These are phyloP conservation scores for Trypanosoma mega DNA, from an alignment of 208 protist genomes.

Conservation along the genomic window DNA sequence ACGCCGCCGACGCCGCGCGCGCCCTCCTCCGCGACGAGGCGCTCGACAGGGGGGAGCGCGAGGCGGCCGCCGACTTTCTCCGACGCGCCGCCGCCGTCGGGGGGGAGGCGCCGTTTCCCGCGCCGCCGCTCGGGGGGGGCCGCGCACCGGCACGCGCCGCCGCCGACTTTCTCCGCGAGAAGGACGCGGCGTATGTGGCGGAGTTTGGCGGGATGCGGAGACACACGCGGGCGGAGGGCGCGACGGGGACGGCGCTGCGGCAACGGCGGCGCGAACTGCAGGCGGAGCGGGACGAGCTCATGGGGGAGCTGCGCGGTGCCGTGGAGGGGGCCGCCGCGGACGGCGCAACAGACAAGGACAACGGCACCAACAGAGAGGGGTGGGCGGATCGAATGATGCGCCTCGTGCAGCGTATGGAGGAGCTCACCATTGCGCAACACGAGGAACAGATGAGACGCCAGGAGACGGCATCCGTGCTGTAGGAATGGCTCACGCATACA, in stretches of 20 bases:
- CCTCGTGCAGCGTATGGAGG: conserved; percentile 7
- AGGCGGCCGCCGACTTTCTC: conserved; percentile 14
- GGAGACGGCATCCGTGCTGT: too few relatives aligned
- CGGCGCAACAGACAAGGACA: not conserved
- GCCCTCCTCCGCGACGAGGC: conserved; percentile 9
- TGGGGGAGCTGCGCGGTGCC: not conserved
- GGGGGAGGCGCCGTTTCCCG: not conserved
- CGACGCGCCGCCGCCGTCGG: not conserved
- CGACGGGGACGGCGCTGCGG: not conserved
- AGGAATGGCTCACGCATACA: too few relatives aligned
- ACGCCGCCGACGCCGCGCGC: conserved; percentile 18
- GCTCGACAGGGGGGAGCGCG: conserved; percentile 11
- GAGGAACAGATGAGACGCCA: not conserved
- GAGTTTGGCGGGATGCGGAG: conserved; percentile 14
- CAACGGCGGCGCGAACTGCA: not conserved
- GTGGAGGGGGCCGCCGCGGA: not conserved
- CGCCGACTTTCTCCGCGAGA: conserved; percentile 8
- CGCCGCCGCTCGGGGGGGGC: not conserved
- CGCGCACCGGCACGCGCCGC: not conserved
- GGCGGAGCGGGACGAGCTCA: not conserved
- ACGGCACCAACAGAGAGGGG: not conserved
- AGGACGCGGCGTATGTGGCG: conserved; percentile 14
- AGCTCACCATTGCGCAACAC: conserved; percentile 2
- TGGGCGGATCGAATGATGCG: conserved; percentile 6
- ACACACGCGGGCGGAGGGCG: conserved; percentile 6